A percentile compares a stretch with the other conserved stretches of the same genome.
phyloP scores from a whole-genome alignment of 495 filamentous ascomycete genomes.

The Emericellopsis terricola region DNA sequence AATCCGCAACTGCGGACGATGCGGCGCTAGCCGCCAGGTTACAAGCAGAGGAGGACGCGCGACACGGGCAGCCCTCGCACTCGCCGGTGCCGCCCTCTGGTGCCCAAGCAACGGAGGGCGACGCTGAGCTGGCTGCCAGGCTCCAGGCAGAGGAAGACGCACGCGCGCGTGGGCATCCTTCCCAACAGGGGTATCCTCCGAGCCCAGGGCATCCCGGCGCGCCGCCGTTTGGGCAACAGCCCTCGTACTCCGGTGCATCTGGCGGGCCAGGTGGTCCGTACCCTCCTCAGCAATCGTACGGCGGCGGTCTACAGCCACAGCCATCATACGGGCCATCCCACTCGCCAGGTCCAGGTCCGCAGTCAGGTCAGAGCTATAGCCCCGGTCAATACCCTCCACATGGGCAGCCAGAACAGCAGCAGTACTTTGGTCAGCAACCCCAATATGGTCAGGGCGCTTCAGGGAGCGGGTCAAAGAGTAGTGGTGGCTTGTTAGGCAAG shows the following conservation, averaged over 20 bases:
- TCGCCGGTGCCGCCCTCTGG: neutral
- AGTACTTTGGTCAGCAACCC: neutral
- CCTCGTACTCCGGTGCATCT: neutral
- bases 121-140: neutral
- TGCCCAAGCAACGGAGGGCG: neutral
- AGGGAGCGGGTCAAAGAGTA: neutral
- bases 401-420: too few species aligned
- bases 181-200: neutral
- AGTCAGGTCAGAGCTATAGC: neutral
- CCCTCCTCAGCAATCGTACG: neutral
- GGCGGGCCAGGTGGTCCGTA: neutral
- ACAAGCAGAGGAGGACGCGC: neutral
- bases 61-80: neutral
- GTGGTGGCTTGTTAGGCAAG: neutral
- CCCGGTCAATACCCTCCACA: neutral
- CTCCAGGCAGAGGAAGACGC: neutral
- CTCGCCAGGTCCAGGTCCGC: neutral
- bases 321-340: too few species aligned
- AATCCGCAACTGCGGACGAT: too few species aligned
- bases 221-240: too few species aligned
- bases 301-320: too few species aligned
- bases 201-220: too few species aligned
- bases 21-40: neutral
- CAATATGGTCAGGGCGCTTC: neutral
- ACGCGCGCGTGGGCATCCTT: neutral